A percentile compares a stretch with the other conserved stretches of the same genome.
These are phyloP conservation scores for Oxytropis ochrocephala DNA, from an alignment of 306 rosid genomes.

Conservation along the genomic window DNA sequence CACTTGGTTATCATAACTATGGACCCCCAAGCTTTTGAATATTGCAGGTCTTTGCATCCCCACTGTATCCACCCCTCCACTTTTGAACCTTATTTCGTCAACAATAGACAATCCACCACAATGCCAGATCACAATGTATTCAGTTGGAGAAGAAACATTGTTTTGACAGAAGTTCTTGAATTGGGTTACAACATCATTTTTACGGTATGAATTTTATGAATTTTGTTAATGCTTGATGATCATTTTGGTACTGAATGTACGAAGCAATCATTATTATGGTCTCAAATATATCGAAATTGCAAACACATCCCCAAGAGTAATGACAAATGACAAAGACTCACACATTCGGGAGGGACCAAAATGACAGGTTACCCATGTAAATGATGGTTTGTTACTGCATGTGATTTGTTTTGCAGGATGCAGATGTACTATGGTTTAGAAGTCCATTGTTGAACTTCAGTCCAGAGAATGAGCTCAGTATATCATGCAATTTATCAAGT, in stretches of 20 bases:
- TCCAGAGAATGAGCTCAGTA: conserved; percentile 1
- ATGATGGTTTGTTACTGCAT: not conserved
- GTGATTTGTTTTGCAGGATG: conserved; percentile 33
- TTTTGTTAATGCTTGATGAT: too few species aligned
- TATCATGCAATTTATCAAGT: conserved; percentile 31
- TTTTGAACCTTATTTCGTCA: conserved; percentile 13
- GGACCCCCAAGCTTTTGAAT: conserved; percentile 31
- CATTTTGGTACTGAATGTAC: too few species aligned
- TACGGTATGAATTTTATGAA: conserved; percentile 36
- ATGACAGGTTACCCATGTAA: too few species aligned
- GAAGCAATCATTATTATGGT: too few species aligned
- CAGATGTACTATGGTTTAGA: conserved; percentile 55
- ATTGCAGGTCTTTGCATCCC: conserved; percentile 43
- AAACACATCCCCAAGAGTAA: too few species aligned
- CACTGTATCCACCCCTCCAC: conserved; percentile 42
- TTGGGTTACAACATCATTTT: conserved; percentile 47
- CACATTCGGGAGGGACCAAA: too few species aligned
- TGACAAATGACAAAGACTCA: too few species aligned
- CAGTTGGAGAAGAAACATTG: conserved; percentile 26
- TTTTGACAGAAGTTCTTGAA: conserved; percentile 27
- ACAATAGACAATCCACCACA: not conserved
- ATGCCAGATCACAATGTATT: not conserved
- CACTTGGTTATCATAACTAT: conserved; percentile 41
- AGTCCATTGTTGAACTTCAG: conserved; percentile 37
- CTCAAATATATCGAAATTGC: too few species aligned